These are phyloP conservation scores for Amanita thiersii DNA, from an alignment of 768 basidiomycete genomes.

Conservation along the genomic window DNA sequence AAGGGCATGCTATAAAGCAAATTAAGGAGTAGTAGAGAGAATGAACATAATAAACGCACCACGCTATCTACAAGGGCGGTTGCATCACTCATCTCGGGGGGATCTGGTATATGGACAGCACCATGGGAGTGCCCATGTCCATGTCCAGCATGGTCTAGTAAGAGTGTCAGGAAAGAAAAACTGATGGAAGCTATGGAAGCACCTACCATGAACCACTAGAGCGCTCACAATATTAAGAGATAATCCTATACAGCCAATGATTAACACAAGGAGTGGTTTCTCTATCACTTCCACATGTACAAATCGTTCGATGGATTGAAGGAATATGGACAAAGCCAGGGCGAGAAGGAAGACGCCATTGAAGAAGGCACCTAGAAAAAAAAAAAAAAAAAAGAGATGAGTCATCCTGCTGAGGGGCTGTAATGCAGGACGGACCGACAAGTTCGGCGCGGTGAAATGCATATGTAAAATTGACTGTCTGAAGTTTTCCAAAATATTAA, in stretches of 20 bases:
- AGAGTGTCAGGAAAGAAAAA: neutral
- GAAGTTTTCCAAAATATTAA: slow-evolving; percentile 1
- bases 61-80: slow-evolving; percentile 11
- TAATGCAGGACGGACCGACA: slow-evolving; percentile 32
- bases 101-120: slow-evolving; percentile 4
- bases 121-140: slow-evolving; percentile 20
- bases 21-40: neutral
- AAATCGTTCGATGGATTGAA: slow-evolving; percentile 48
- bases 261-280: slow-evolving; percentile 35
- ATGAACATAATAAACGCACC: slow-evolving; percentile 7
- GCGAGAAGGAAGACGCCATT: slow-evolving; percentile 47
- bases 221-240: slow-evolving; percentile 39
- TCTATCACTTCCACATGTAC: slow-evolving; percentile 36
- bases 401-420: neutral
- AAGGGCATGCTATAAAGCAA: slow-evolving; percentile 30
- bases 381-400: slow-evolving; percentile 1
- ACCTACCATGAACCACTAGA: slow-evolving; percentile 38
- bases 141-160: slow-evolving; percentile 33
- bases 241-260: slow-evolving; percentile 41
- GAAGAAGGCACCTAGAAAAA: slow-evolving; percentile 38
- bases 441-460: slow-evolving; percentile 50
- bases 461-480: slow-evolving; percentile 45
- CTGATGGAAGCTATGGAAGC: neutral
- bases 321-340: slow-evolving; percentile 42
- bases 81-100: slow-evolving; percentile 14